A percentile compares a stretch with the other conserved stretches of the same genome.
Conservation (phyloP, 306 rosid species). For the Chamaecrista fasciculata region DNA sequence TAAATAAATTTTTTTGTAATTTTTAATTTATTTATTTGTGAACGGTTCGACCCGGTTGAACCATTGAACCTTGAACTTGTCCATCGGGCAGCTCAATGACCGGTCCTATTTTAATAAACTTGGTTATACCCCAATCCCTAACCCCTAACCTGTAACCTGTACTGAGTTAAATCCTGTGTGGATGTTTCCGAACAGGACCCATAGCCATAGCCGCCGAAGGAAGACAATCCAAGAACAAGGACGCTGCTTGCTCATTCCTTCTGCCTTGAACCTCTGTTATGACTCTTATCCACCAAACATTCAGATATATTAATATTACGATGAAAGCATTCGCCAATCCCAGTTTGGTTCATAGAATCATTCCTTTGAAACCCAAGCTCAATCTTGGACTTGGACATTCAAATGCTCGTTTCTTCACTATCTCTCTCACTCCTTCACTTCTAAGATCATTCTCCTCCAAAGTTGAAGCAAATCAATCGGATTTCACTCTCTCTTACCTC, state of each 20-base stretch:
- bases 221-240: neutral
- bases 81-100: too few species aligned
- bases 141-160: too few species aligned
- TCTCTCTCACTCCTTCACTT: neutral
- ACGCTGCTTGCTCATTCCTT: neutral
- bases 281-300: neutral
- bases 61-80: too few species aligned
- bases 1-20: too few species aligned
- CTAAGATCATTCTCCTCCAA: neutral
- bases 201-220: neutral
- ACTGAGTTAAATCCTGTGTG: neutral
- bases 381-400: conserved; percentile 18
- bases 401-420: neutral
- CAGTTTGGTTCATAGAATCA: neutral
- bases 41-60: too few species aligned
- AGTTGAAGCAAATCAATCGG: neutral
- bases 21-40: too few species aligned
- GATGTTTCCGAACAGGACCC: too few species aligned
- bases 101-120: too few species aligned
- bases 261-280: neutral
- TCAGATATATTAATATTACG: neutral
- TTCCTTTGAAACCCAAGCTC: neutral
- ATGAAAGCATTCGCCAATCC: conserved; percentile 1
- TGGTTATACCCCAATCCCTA: too few species aligned
- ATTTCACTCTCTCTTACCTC: conserved; percentile 26